These are phyloP conservation scores for Cucurbita pepo DNA, from an alignment of 306 rosid genomes.

Conservation along the genomic window DNA sequence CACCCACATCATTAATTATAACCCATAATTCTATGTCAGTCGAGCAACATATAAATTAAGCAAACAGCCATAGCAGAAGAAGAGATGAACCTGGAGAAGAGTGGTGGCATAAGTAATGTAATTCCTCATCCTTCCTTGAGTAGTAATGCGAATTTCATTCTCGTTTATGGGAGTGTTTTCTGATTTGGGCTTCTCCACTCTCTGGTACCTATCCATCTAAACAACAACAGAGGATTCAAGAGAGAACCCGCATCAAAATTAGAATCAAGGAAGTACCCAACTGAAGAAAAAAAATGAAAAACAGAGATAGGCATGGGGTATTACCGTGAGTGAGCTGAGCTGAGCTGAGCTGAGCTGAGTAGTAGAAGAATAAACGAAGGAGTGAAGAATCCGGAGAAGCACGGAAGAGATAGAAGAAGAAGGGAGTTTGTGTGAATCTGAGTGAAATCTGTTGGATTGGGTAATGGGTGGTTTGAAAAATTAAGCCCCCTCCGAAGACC, in stretches of 20 bases:
- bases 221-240: background rate
- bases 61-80: background rate
- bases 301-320: background rate
- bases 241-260: background rate
- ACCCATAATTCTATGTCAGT: background rate
- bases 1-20: background rate
- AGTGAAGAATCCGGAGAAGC: background rate
- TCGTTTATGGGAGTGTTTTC: constrained; percentile 47
- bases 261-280: background rate
- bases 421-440: background rate
- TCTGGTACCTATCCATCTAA: constrained; percentile 73
- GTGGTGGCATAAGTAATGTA: constrained; percentile 83
- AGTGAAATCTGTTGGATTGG: background rate
- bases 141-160: constrained; percentile 81
- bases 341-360: too few species aligned
- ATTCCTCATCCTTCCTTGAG: constrained; percentile 81
- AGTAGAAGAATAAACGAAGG: background rate
- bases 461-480: background rate
- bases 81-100: constrained; percentile 42
- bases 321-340: background rate
- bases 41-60: background rate
- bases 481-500: constrained; percentile 2
- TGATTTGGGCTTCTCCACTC: constrained; percentile 70
- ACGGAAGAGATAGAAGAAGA: background rate
- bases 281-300: background rate